Conservation (phyloP, 2,329 filamentous ascomycete genomes). For the Scedosporium dehoogii region DNA sequence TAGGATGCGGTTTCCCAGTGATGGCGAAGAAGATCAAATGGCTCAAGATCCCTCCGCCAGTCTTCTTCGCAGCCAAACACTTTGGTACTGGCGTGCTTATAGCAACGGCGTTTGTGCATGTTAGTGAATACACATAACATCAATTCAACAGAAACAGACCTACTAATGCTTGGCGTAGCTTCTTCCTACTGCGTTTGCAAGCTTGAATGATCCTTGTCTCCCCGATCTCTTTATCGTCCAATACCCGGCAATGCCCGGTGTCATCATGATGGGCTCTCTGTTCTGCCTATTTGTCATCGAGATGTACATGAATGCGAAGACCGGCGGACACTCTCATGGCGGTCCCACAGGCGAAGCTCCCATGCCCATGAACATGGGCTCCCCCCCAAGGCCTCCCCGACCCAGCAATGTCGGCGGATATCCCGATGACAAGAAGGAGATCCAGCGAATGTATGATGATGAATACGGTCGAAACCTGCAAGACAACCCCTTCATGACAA, state of each 20-base stretch:
- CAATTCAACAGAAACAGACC: neutral
- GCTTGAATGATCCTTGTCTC: conserved; percentile 41
- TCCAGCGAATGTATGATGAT: conserved; percentile 28
- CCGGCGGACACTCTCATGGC: conserved; percentile 48
- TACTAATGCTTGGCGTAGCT: conserved; percentile 23
- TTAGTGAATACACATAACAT: conserved; percentile 20
- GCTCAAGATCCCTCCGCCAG: conserved; percentile 44
- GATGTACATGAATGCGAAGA: conserved; percentile 50
- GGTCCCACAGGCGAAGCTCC: conserved; percentile 34
- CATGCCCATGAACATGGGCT: neutral
- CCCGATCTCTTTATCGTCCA: conserved; percentile 48
- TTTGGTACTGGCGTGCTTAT: conserved; percentile 64
- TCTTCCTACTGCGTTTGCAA: conserved; percentile 49
- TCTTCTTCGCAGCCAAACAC: conserved; percentile 55
- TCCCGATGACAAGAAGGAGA: conserved; percentile 31
- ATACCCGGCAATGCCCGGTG: conserved; percentile 52
- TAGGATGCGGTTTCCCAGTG: conserved; percentile 41
- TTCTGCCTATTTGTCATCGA: conserved; percentile 53
- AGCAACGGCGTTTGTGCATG: conserved; percentile 64
- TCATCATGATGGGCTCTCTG: conserved; percentile 55
- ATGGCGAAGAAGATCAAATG: conserved; percentile 45
- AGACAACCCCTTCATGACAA: conserved; percentile 16
- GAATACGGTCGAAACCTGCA: conserved; percentile 13
- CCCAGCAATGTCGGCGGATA: conserved; percentile 21
- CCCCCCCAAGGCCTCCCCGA: conserved; percentile 21